phyloP scores from a whole-genome alignment of 1,284 basidiomycete species.

The Ceratobasidium sp. region DNA sequence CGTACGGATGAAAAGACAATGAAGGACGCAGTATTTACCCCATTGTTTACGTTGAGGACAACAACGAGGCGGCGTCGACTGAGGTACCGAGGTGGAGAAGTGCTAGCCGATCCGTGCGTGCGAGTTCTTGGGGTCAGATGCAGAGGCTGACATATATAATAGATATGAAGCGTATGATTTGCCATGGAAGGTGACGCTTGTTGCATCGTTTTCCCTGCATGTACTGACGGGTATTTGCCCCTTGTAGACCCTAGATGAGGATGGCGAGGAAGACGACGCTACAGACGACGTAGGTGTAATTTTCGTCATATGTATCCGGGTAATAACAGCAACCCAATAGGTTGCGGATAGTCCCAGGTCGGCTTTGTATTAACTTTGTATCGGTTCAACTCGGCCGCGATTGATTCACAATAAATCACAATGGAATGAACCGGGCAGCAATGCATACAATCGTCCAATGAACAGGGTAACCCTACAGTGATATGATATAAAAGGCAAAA shows the following conservation, averaged over 20 bases:
- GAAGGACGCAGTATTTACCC: constrained; percentile 10
- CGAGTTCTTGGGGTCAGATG: not conserved
- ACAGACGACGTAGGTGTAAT: not conserved
- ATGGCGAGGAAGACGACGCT: constrained; percentile 20
- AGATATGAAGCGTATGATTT: constrained; percentile 21
- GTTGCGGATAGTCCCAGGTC: not conserved
- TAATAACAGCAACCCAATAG: not conserved
- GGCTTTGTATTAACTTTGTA: not conserved
- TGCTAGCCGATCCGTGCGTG: not conserved
- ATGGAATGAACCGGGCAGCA: not conserved
- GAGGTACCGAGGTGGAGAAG: not conserved
- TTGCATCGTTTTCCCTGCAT: not conserved
- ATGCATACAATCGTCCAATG: not conserved
- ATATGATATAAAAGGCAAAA: not conserved
- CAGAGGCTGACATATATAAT: not conserved
- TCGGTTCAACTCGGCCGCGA: too few species aligned
- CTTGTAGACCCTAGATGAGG: constrained; percentile 22
- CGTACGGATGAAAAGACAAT: not conserved
- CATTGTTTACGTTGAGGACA: constrained; percentile 14
- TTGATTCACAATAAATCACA: too few species aligned
- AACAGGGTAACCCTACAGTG: not conserved
- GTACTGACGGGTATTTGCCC: not conserved
- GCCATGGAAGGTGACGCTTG: constrained; percentile 26
- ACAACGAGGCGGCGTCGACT: not conserved
- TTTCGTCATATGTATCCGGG: not conserved